These are phyloP conservation scores for Psidium guajava DNA, from an alignment of 345 rosid genomes.

Conservation along the genomic window DNA sequence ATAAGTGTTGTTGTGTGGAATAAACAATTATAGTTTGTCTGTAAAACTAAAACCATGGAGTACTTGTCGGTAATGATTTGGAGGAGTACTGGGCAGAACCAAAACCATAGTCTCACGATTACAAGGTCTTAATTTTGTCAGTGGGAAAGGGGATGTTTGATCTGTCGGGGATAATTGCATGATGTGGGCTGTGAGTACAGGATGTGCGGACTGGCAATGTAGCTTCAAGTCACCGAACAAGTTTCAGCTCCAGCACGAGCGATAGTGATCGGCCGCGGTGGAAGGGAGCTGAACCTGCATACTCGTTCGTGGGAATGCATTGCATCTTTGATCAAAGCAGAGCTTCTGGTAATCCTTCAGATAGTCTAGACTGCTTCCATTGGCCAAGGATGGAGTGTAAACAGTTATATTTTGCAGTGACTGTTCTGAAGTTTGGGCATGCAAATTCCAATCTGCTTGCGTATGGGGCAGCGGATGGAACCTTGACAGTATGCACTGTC, in stretches of 20 bases:
- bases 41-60: neutral
- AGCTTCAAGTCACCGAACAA: slow-evolving; percentile 61
- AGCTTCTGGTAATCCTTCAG: slow-evolving; percentile 53
- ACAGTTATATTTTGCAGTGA: slow-evolving; percentile 43
- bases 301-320: slow-evolving; percentile 97
- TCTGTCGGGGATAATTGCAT: neutral
- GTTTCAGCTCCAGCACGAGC: slow-evolving; percentile 73
- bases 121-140: neutral
- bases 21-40: neutral
- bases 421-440: slow-evolving; percentile 92
- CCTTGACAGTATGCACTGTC: slow-evolving; percentile 71
- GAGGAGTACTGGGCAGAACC: neutral
- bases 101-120: neutral
- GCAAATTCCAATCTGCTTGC: slow-evolving; percentile 94
- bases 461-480: slow-evolving; percentile 93
- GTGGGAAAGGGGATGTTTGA: neutral
- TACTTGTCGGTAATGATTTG: neutral
- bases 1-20: neutral
- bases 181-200: slow-evolving; percentile 25
- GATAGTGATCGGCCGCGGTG: slow-evolving; percentile 51
- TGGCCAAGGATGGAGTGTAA: neutral
- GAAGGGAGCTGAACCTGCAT: slow-evolving; percentile 63
- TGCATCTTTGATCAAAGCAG: slow-evolving; percentile 95
- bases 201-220: slow-evolving; percentile 51
- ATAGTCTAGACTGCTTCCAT: neutral